Conservation (phyloP, 768 basidiomycete genomes). For the Ramaria sp. region DNA sequence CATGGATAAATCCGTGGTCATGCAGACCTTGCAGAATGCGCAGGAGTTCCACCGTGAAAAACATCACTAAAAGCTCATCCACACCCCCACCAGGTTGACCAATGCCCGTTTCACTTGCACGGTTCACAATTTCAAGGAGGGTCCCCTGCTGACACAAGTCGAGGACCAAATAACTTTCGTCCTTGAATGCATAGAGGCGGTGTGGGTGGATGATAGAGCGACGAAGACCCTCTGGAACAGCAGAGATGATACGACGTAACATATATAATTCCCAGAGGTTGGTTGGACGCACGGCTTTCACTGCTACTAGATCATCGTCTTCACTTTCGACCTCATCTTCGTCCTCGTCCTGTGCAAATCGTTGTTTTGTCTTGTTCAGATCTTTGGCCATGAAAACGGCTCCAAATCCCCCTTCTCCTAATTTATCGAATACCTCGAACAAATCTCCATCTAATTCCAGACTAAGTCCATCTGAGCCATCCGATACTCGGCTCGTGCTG, state of each 20-base stretch:
- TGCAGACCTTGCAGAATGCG: conserved; percentile 79
- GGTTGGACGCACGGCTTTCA: conserved; percentile 86
- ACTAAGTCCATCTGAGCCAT: conserved; percentile 30
- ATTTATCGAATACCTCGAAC: conserved; percentile 71
- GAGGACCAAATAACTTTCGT: conserved; percentile 85
- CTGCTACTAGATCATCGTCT: conserved; percentile 51
- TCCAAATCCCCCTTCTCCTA: conserved; percentile 96
- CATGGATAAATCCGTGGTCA: conserved; percentile 78
- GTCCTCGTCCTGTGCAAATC: conserved; percentile 33
- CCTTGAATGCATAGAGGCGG: conserved; percentile 70
- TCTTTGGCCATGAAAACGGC: conserved; percentile 79
- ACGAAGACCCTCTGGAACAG: conserved; percentile 47
- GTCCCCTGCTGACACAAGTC: conserved; percentile 88
- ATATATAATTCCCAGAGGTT: conserved; percentile 91
- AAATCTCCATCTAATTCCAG: conserved; percentile 51
- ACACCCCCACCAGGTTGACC: conserved; percentile 66
- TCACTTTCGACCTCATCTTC: conserved; percentile 45
- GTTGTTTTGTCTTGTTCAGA: conserved; percentile 25
- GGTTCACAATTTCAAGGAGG: conserved; percentile 85
- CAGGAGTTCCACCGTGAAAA: conserved; percentile 88
- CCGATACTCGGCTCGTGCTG: conserved; percentile 20
- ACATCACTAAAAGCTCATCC: conserved; percentile 89
- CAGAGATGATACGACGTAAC: conserved; percentile 63
- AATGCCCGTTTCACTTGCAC: conserved; percentile 61
- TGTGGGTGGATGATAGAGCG: conserved; percentile 68